These are phyloP conservation scores for Solanum chaucha DNA, from an alignment of 257 asterid species.

Conservation along the genomic window DNA sequence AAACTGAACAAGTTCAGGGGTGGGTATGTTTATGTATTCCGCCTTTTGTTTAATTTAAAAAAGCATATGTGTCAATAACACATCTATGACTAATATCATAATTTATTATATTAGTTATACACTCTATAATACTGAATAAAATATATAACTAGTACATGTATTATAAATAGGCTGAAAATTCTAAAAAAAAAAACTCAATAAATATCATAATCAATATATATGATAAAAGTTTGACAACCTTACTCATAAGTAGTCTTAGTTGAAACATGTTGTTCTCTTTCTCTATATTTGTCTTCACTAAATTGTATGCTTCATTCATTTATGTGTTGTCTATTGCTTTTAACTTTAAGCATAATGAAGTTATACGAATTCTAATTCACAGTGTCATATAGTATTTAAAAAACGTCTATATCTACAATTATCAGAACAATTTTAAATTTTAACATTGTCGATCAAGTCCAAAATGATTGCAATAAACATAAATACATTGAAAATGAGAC, in stretches of 20 bases:
- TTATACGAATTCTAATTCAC: neutral
- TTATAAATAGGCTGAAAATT: neutral
- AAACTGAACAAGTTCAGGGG: too few relatives aligned
- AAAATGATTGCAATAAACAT: too few relatives aligned
- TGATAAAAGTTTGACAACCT: neutral
- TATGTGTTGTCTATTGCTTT: neutral
- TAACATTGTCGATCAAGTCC: neutral
- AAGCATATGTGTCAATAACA: neutral
- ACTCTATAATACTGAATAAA: neutral
- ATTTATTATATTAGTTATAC: too few relatives aligned
- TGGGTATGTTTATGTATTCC: too few relatives aligned
- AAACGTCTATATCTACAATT: neutral
- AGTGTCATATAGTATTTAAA: neutral
- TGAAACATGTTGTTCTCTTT: neutral
- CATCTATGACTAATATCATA: neutral
- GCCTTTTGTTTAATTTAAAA: too few relatives aligned
- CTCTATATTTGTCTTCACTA: neutral
- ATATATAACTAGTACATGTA: neutral
- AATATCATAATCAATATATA: neutral
- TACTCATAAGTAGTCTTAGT: neutral
- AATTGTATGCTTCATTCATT: neutral
- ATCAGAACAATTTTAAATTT: too few relatives aligned
- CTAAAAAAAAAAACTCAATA: neutral
- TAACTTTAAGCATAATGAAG: neutral
- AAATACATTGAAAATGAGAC: too few relatives aligned